Evolutionary conservation across 2,329 filamentous ascomycete genomes (phyloP).

Genomic region (Fusarium miscanthi): DNA sequence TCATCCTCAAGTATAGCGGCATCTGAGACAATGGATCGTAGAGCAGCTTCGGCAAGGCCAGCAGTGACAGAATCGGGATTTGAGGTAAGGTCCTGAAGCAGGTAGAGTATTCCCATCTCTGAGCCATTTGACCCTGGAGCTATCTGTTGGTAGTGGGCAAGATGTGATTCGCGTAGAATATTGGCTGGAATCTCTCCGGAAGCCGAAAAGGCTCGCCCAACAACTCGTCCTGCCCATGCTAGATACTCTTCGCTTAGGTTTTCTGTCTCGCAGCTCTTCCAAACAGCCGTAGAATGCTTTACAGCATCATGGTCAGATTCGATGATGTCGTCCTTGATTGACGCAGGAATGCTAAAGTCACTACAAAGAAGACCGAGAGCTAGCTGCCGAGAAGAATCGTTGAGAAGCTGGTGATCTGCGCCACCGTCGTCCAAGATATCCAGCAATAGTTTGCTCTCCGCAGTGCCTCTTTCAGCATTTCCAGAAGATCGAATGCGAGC

Average conservation of each 20-base stretch:
- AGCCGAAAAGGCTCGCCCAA: slow-evolving; percentile 85
- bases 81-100: slow-evolving; percentile 71
- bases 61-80: slow-evolving; percentile 66
- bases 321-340: slow-evolving; percentile 70
- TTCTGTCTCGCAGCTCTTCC: slow-evolving; percentile 77
- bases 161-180: slow-evolving; percentile 68
- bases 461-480: slow-evolving; percentile 74
- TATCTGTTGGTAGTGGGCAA: slow-evolving; percentile 61
- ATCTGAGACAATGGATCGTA: slow-evolving; percentile 67
- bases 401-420: slow-evolving; percentile 71
- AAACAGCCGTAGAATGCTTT: slow-evolving; percentile 73
- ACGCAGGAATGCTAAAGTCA: slow-evolving; percentile 71
- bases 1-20: slow-evolving; percentile 60
- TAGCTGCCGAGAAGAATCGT: slow-evolving; percentile 74
- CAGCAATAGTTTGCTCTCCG: slow-evolving; percentile 84
- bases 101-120: slow-evolving; percentile 69
- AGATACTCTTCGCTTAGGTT: slow-evolving; percentile 76
- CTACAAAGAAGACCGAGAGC: slow-evolving; percentile 80
- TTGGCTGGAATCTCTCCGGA: slow-evolving; percentile 74
- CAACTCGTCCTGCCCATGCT: slow-evolving; percentile 84
- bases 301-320: slow-evolving; percentile 73
- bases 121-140: slow-evolving; percentile 65
- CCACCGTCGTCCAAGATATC: slow-evolving; percentile 81
- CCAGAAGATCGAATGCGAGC: slow-evolving; percentile 74
- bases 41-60: slow-evolving; percentile 69